Percentiles rank a stretch among this genome's conserved stretches.
Evolutionary conservation across 1,284 basidiomycete species (phyloP).

Genomic region (Clitocybe nebularis): DNA sequence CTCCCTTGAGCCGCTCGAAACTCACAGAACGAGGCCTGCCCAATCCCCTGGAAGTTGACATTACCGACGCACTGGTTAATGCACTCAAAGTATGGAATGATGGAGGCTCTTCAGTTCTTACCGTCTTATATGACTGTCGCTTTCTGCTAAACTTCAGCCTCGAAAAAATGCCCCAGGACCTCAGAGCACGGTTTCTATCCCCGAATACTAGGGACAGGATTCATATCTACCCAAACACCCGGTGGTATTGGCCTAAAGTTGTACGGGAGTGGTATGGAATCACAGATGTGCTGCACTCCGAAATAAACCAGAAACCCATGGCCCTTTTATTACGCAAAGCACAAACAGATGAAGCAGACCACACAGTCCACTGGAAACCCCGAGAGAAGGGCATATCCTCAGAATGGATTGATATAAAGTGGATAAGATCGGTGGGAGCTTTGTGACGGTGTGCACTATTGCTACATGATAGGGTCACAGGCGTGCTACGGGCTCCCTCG

Average conservation of each 20-base stretch:
- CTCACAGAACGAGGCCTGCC: constrained; percentile 9
- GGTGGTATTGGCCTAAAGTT: constrained; percentile 49
- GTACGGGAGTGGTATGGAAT: constrained; percentile 19
- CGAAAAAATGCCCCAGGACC: constrained; percentile 32
- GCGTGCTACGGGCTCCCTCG: not conserved
- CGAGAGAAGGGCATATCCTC: constrained; percentile 17
- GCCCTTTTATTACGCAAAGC: not conserved
- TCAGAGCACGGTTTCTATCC: constrained; percentile 12
- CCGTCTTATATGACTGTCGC: constrained; percentile 57
- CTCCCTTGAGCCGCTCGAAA: constrained; percentile 20
- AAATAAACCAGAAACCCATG: constrained; percentile 14
- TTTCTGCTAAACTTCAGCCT: constrained; percentile 48
- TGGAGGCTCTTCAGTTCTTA: constrained; percentile 20
- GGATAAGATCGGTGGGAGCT: constrained; percentile 42
- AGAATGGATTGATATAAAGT: constrained; percentile 45
- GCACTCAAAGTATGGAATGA: constrained; percentile 16
- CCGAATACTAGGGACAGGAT: constrained; percentile 19
- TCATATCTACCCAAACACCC: constrained; percentile 32
- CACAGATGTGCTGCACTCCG: constrained; percentile 20
- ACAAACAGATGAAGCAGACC: not conserved
- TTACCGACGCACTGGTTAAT: constrained; percentile 30
- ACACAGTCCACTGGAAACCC: constrained; percentile 13
- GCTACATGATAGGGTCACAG: not conserved
- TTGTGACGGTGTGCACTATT: constrained; percentile 27
- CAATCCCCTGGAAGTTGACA: constrained; percentile 28